These are phyloP conservation scores for Rhytidhysteron rufulum DNA, from an alignment of 2,329 filamentous ascomycete genomes.

Conservation along the genomic window DNA sequence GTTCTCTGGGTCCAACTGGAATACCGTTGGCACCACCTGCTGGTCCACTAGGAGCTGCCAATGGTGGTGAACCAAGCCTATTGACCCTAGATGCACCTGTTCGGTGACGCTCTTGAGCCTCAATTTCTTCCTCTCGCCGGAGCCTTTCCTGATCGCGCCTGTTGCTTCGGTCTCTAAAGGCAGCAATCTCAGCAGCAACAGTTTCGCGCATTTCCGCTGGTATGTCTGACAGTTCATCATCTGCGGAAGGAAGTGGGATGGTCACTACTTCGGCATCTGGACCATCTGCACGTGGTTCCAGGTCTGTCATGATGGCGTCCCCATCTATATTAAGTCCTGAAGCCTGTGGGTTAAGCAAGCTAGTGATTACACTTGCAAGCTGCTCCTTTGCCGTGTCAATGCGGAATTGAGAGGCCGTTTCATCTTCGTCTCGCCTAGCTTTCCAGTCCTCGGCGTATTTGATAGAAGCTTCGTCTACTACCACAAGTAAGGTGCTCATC, in stretches of 20 bases:
- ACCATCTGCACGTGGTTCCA: conserved; percentile 50
- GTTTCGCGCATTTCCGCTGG: conserved; percentile 94
- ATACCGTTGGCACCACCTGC: conserved; percentile 67
- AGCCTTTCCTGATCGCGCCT: conserved; percentile 84
- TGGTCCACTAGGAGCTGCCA: conserved; percentile 57
- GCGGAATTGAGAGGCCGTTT: conserved; percentile 61
- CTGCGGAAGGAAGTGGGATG: conserved; percentile 68
- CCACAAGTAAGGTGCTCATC: conserved; percentile 49
- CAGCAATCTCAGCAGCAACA: conserved; percentile 88
- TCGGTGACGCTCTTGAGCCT: conserved; percentile 75
- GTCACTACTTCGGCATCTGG: conserved; percentile 78
- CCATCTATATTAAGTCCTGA: conserved; percentile 55
- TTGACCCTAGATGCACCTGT: conserved; percentile 58
- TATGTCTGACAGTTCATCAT: conserved; percentile 94
- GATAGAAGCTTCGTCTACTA: conserved; percentile 76
- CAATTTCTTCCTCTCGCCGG: conserved; percentile 85
- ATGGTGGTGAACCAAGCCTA: conserved; percentile 68
- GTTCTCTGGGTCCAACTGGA: conserved; percentile 66
- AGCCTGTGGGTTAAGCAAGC: conserved; percentile 64
- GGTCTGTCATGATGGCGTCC: conserved; percentile 67
- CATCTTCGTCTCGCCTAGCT: conserved; percentile 60
- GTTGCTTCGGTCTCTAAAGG: conserved; percentile 89
- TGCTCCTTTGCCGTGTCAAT: conserved; percentile 66
- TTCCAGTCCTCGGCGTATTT: conserved; percentile 84
- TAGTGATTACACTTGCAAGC: conserved; percentile 64